Percentiles rank a stretch among this genome's conserved stretches.
Evolutionary conservation across 2,329 filamentous ascomycete genomes (phyloP).

Genomic region (Xylariaceae sp.): DNA sequence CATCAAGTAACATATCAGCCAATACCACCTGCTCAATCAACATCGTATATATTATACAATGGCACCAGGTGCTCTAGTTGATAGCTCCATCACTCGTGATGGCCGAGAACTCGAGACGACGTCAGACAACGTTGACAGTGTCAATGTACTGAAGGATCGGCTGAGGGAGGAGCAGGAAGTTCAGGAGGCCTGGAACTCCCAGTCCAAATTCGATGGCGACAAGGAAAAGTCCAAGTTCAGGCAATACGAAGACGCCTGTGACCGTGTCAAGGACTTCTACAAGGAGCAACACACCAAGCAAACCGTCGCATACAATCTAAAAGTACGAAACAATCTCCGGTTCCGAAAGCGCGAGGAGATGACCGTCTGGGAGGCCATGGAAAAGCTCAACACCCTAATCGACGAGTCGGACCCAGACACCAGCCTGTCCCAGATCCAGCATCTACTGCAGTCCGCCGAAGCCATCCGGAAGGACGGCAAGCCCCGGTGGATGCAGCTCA

Average conservation of each 20-base stretch:
- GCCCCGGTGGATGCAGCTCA: conserved; percentile 76
- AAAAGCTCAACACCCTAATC: conserved; percentile 85
- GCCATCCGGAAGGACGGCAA: conserved; percentile 81
- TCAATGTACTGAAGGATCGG: conserved; percentile 47
- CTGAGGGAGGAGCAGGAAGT: conserved; percentile 33
- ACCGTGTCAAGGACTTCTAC: conserved; percentile 85
- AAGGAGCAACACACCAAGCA: conserved; percentile 64
- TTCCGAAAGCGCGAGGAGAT: conserved; percentile 61
- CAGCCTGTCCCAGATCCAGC: conserved; percentile 79
- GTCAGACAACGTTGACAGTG: conserved; percentile 47
- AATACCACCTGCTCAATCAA: neutral
- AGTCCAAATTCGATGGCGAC: conserved; percentile 62
- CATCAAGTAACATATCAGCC: neutral
- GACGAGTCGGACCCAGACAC: conserved; percentile 92
- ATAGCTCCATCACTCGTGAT: conserved; percentile 27
- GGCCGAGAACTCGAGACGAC: conserved; percentile 38
- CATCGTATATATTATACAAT: conserved; percentile 13
- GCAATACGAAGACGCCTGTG: conserved; percentile 76
- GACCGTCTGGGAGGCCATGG: conserved; percentile 87
- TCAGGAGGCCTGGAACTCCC: conserved; percentile 33
- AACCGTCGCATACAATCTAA: conserved; percentile 78
- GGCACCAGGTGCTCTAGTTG: conserved; percentile 30
- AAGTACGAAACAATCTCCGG: conserved; percentile 67
- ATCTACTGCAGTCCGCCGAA: conserved; percentile 82
- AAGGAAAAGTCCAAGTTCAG: conserved; percentile 79